Percentiles rank a stretch among this genome's conserved stretches.
Evolutionary conservation across 495 filamentous ascomycete species (phyloP).

Genomic region (Pseudotulostoma volvatum): DNA sequence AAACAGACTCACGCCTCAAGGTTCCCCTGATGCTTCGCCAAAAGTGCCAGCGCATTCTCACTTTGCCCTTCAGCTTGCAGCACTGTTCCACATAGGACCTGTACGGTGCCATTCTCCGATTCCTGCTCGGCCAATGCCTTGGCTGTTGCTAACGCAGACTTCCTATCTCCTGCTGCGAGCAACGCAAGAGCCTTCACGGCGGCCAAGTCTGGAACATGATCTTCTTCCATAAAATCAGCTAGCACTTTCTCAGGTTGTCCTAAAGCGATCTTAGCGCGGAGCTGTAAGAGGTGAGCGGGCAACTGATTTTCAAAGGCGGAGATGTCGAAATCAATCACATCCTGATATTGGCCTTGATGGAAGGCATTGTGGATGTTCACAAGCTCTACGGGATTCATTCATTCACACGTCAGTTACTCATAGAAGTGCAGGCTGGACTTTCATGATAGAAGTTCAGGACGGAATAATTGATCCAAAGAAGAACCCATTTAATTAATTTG

Average conservation of each 20-base stretch:
- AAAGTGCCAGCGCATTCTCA: constrained; percentile 66
- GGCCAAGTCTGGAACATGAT: constrained; percentile 51
- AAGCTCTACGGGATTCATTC: constrained; percentile 42
- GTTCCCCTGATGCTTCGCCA: constrained; percentile 67
- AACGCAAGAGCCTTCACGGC: constrained; percentile 68
- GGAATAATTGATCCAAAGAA: too few species aligned
- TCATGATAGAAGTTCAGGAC: too few species aligned
- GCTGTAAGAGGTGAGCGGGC: constrained; percentile 61
- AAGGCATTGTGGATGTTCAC: constrained; percentile 92
- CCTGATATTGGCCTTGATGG: constrained; percentile 77
- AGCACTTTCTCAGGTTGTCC: constrained; percentile 59
- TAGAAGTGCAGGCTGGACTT: background rate
- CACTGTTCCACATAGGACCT: constrained; percentile 63
- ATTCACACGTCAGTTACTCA: background rate
- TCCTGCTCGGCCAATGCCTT: constrained; percentile 48
- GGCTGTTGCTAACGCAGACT: constrained; percentile 42
- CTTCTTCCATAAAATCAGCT: constrained; percentile 45
- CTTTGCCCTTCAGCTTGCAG: constrained; percentile 57
- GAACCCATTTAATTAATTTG: too few species aligned
- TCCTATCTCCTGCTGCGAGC: constrained; percentile 39
- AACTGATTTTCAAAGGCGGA: constrained; percentile 60
- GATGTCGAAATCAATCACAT: constrained; percentile 66
- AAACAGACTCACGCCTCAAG: constrained; percentile 56
- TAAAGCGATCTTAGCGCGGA: constrained; percentile 67
- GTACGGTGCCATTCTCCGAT: constrained; percentile 63